Percentiles rank a stretch among this genome's conserved stretches.
Evolutionary conservation across 2,329 filamentous ascomycete species (phyloP).

Genomic region (Aspergillus latus): DNA sequence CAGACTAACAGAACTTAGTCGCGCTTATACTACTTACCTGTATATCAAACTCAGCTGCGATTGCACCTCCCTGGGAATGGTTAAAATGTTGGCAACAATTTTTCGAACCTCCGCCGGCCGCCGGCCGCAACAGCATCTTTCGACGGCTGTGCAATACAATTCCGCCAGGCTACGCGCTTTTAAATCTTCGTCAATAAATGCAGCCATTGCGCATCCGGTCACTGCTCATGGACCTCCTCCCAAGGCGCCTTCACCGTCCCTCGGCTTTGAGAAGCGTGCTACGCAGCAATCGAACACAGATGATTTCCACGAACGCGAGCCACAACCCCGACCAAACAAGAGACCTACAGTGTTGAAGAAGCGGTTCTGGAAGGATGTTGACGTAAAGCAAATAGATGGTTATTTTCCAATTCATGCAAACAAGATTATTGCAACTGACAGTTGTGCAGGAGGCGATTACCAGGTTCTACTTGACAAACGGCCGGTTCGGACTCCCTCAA

Average conservation of each 20-base stretch:
- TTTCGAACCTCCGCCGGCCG: conserved; percentile 23
- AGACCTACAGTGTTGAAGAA: conserved; percentile 55
- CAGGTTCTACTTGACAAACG: conserved; percentile 74
- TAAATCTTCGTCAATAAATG: conserved; percentile 37
- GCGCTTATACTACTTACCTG: no score
- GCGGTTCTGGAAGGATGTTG: conserved; percentile 87
- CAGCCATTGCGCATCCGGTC: conserved; percentile 58
- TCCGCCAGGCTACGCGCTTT: conserved; percentile 29
- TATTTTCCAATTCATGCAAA: conserved; percentile 14
- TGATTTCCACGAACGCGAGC: conserved; percentile 27
- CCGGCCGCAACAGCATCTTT: conserved; percentile 20
- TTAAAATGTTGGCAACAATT: conserved; percentile 24
- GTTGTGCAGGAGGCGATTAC: conserved; percentile 46
- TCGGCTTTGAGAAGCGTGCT: conserved; percentile 50
- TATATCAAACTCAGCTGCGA: no score
- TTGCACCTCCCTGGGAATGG: conserved; percentile 9
- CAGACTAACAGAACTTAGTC: no score
- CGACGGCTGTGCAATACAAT: conserved; percentile 18
- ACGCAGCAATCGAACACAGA: conserved; percentile 40
- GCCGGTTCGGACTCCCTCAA: conserved; percentile 71
- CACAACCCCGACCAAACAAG: conserved; percentile 31
- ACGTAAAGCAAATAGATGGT: conserved; percentile 68
- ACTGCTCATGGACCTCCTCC: conserved; percentile 62
- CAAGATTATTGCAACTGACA: conserved; percentile 6
- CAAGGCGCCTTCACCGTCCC: conserved; percentile 53